Evolutionary conservation across 116 monocot species (phyloP), one percentile per base, ranked within the genome.

Genomic region (Posidonia oceanica): DNA sequence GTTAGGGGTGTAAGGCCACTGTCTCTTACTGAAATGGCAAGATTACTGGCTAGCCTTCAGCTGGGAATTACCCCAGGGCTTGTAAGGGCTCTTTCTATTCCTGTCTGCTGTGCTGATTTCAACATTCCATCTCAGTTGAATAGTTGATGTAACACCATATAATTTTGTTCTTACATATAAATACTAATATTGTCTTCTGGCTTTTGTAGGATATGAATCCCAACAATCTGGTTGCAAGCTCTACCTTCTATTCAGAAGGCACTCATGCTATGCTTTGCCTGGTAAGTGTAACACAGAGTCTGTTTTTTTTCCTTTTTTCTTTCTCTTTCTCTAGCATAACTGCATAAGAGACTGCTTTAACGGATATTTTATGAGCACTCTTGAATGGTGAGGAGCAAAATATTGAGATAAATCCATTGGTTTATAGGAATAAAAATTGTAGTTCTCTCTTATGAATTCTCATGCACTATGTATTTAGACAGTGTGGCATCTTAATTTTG

Each of bases 1-100:
- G 90, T 98, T 74, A 89, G 88, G 80, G 90, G 93, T 38, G 90
- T 98, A 36, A 98, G 87, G 68, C 93, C 93, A 63, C 62, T 93
- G 75, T 67, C 84, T 60, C 78, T 93, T 79, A 70, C 82, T 73
- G 98, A 93, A 80, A 88, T 98, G 90, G 87, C 90, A 66, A 83
- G 81, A 75, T 77, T 98, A 69, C 84, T 93, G 53, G 64, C 70
- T 36, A 84, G 76, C 66, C 79, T 98, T 76, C 98, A 80, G 37
- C 69, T 98, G 69, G 87, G 79, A 63, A 87, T 90, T 73, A 78
- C 82, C 78, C 86, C 83, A 64, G 98, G 93, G 72, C 78, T 98
- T 76, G 98, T 98, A 86, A 74, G 87, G 73, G 44, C 41, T 63
- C 16, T 76, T n/a, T 53, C 14, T 39, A 77, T 61, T 52, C 57